Conservation (phyloP, 2,329 filamentous ascomycete genomes). For the Exophiala phaeomuriformis region DNA sequence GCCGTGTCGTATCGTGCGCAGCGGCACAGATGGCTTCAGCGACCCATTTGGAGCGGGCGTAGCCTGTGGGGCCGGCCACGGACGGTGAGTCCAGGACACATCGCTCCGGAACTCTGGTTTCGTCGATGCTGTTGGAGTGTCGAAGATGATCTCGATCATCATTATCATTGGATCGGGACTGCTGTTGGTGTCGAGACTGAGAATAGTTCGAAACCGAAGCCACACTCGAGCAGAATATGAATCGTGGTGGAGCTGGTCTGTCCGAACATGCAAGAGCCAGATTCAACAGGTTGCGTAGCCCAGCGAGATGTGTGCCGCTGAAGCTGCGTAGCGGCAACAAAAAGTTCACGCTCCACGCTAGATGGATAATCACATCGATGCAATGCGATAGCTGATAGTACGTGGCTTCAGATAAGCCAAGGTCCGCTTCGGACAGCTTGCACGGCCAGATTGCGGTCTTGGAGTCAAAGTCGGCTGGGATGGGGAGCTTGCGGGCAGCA, state of each 20-base stretch:
- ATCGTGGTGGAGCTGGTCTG: slow-evolving; percentile 26
- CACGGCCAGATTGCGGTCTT: slow-evolving; percentile 46
- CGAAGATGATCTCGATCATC: too few relatives aligned
- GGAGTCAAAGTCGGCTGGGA: slow-evolving; percentile 17
- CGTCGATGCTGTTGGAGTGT: too few relatives aligned
- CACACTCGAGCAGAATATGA: slow-evolving; percentile 49
- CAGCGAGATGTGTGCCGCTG: slow-evolving; percentile 46
- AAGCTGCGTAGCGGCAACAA: slow-evolving; percentile 51
- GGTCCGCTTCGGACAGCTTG: slow-evolving; percentile 40
- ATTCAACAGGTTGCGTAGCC: slow-evolving; percentile 44
- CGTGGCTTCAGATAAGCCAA: slow-evolving; percentile 42
- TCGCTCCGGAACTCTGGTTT: slow-evolving; percentile 15
- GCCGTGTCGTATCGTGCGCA: slow-evolving; percentile 28
- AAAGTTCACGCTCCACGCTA: slow-evolving; percentile 62
- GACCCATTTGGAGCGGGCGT: slow-evolving; percentile 53
- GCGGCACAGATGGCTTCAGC: slow-evolving; percentile 47
- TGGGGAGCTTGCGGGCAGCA: slow-evolving; percentile 30
- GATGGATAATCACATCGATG: slow-evolving; percentile 51
- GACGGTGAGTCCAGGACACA: slow-evolving; percentile 4
- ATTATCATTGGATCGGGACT: too few relatives aligned
- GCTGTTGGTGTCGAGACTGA: not conserved
- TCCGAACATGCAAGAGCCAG: slow-evolving; percentile 34
- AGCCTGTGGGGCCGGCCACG: slow-evolving; percentile 43
- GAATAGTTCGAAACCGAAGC: slow-evolving; percentile 34
- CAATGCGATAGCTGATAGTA: slow-evolving; percentile 40